Percentiles rank a stretch among this genome's conserved stretches.
Evolutionary conservation across 768 basidiomycete species (phyloP).

Genomic region (Boletus subparvulus): DNA sequence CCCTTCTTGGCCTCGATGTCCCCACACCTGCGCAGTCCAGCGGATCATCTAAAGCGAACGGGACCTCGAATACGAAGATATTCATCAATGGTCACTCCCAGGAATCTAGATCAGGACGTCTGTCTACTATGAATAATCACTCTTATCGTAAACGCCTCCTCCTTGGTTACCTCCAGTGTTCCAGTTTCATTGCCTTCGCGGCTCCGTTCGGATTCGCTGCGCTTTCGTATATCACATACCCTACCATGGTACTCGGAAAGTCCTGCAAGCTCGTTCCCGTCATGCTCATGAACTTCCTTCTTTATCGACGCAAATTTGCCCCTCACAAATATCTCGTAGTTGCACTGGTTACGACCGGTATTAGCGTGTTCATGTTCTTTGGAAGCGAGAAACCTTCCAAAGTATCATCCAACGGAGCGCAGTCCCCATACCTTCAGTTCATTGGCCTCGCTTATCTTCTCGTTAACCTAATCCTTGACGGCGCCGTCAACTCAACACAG

Average conservation of each 20-base stretch:
- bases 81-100: conserved; percentile 34
- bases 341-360: conserved; percentile 85
- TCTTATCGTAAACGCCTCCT: conserved; percentile 53
- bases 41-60: conserved; percentile 28
- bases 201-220: conserved; percentile 96
- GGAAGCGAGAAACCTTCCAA: conserved; percentile 54
- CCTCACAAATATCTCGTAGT: conserved; percentile 96
- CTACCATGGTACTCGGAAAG: conserved; percentile 98
- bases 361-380: conserved; percentile 92
- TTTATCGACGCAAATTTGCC: conserved; percentile 91
- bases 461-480: conserved; percentile 89
- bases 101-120: conserved; percentile 25
- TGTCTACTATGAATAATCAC: conserved; percentile 29
- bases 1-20: conserved; percentile 59
- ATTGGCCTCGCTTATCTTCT: conserved; percentile 76
- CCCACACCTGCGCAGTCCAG: conserved; percentile 25
- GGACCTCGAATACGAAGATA: conserved; percentile 34
- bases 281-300: conserved; percentile 94
- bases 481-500: conserved; percentile 92
- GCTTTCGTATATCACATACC: conserved; percentile 94
- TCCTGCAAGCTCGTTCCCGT: conserved; percentile 99
- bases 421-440: conserved; percentile 52
- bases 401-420: conserved; percentile 31
- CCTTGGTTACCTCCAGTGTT: conserved; percentile 76
- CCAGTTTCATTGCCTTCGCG: conserved; percentile 84